Conservation (phyloP, 371 early-diverging fungal species). For the Mortierella sp. region DNA sequence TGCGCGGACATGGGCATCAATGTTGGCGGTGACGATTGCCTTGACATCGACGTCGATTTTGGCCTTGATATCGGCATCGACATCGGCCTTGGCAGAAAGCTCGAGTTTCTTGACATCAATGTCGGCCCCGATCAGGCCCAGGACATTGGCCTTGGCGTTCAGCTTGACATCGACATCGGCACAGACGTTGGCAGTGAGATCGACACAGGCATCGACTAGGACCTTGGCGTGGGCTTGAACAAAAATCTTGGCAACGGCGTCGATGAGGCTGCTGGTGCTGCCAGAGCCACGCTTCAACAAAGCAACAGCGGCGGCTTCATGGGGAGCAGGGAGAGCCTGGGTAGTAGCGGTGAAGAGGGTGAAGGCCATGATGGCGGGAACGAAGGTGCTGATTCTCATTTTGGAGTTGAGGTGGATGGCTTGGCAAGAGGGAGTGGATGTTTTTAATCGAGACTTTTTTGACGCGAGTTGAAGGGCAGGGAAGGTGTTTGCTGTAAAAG, state of each 20-base stretch:
- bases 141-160: constrained; percentile 27
- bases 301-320: constrained; percentile 13
- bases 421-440: background rate
- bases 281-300: constrained; percentile 34
- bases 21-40: constrained; percentile 31
- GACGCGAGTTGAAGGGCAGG: constrained; percentile 4
- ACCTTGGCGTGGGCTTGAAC: constrained; percentile 26
- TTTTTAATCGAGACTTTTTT: background rate
- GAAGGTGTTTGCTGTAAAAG: constrained; percentile 23
- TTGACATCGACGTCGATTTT: constrained; percentile 19
- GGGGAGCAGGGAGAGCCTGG: constrained; percentile 35
- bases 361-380: constrained; percentile 47
- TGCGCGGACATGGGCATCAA: constrained; percentile 32
- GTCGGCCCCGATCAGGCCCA: constrained; percentile 15
- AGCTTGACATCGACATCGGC: constrained; percentile 33
- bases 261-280: constrained; percentile 13
- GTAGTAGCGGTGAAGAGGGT: constrained; percentile 37
- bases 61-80: constrained; percentile 33
- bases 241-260: constrained; percentile 29
- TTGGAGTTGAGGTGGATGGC: background rate
- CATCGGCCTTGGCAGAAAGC: constrained; percentile 26
- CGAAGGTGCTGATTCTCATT: constrained; percentile 45
- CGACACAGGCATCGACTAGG: constrained; percentile 25
- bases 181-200: constrained; percentile 26
- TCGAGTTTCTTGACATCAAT: constrained; percentile 27